Evolutionary conservation across 768 basidiomycete genomes (phyloP), one percentile per base, ranked within the genome.

Genomic region (Rhodotorula taiwanensis): DNA sequence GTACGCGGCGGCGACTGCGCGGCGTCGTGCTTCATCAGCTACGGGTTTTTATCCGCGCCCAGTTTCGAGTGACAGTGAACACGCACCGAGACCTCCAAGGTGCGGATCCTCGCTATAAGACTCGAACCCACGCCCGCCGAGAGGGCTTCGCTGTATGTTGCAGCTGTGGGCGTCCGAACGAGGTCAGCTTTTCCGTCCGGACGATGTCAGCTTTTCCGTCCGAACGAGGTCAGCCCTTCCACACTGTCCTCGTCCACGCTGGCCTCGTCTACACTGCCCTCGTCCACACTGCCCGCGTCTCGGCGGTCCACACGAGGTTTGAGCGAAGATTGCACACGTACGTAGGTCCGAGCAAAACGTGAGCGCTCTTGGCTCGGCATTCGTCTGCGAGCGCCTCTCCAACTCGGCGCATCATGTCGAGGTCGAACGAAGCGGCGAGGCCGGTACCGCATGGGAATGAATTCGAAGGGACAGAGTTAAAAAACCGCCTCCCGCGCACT

Each of bases 381-480:
- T 84, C 83, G 28, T 82, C 80, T 4, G 78, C 83, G 4, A 85
- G 76, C 16, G 81, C 80, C 48, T 78, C 72, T 15, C 82, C 83
- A 25, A 84, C 77, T 43, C 76, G 69, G 21, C 64, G 64, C 18
- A 80, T 79, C 11, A 84, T 79, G 8, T 80, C 79, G 5, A 80
- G 67, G 59, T 84, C 83, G 66, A 83, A 84, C 0, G 82, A 81
- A 11, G 82, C 79, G 10, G 79, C 83, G 8, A 84, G 70, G 15
- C 80, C 83, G 6, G 82, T 83, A 11, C 81, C 82, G 4, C 79
- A 79, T 0, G 83, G 83, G 73, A 83, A 83, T 66, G 82, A 83
- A 57, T 79, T 82, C 3, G 82, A 77, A 1, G 81, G 80, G 14
- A 80, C 18, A 16, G 69, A 61, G 33, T 62, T 63, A 58, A 64